Conservation (phyloP, 148 eudicot genomes). For the Persicaria maculosa region DNA sequence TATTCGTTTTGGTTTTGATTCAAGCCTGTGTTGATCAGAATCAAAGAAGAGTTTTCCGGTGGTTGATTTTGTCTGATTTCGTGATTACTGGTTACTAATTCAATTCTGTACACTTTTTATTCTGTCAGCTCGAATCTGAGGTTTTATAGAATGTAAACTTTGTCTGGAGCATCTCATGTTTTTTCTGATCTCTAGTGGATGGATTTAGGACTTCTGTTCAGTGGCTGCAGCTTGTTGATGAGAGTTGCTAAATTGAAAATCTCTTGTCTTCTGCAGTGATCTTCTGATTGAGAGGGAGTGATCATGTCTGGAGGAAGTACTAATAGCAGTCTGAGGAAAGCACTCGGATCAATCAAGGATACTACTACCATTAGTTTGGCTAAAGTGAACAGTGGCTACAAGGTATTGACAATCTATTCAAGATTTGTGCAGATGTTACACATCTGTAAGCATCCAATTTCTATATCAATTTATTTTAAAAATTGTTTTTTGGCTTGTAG, state of each 20-base stretch:
- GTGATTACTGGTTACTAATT: background rate
- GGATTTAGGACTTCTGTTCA: background rate
- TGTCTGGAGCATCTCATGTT: background rate
- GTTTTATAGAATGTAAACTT: background rate
- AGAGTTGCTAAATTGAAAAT: background rate
- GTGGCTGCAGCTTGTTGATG: conserved; percentile 1
- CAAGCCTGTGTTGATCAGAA: background rate
- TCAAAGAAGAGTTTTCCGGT: background rate
- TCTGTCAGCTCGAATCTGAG: background rate
- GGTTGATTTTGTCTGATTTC: background rate
- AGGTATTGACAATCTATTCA: conserved; percentile 35
- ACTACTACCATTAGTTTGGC: conserved; percentile 89
- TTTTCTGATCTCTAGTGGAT: background rate
- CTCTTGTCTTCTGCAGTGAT: conserved; percentile 10
- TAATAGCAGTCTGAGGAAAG: conserved; percentile 73
- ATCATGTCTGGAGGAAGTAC: conserved; percentile 78
- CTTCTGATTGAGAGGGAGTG: conserved; percentile 17
- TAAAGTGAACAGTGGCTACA: conserved; percentile 83
- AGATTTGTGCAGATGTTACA: background rate
- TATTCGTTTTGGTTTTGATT: background rate
- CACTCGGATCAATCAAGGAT: conserved; percentile 86
- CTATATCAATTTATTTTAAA: background rate
- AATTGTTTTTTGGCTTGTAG: conserved; percentile 22
- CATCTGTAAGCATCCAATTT: background rate
- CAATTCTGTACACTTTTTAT: background rate